Conservation (phyloP, 2,329 filamentous ascomycete species). For the Delphinella strobiligena region DNA sequence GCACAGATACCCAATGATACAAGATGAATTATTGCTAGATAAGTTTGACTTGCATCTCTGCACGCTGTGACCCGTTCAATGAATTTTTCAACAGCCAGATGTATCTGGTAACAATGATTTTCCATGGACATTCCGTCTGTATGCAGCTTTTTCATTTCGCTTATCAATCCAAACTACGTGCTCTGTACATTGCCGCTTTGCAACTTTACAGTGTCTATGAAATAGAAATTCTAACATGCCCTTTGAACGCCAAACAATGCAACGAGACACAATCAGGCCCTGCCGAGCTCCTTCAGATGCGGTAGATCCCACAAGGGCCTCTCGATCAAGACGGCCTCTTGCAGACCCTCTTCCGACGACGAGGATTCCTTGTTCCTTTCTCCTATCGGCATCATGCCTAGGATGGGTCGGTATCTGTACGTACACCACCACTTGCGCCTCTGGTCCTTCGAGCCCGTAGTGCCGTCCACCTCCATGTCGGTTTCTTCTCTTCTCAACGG, state of each 20-base stretch:
- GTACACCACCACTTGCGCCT: slow-evolving; percentile 57
- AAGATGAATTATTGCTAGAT: too few species aligned
- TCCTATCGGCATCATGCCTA: slow-evolving; percentile 55
- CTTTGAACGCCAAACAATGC: too few species aligned
- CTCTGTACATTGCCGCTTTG: too few species aligned
- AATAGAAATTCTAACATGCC: too few species aligned
- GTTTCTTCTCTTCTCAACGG: slow-evolving; percentile 21
- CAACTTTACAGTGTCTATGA: too few species aligned
- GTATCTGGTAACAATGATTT: too few species aligned
- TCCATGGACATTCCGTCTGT: too few species aligned
- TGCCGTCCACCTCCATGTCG: slow-evolving; percentile 16
- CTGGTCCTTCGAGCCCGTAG: slow-evolving; percentile 15
- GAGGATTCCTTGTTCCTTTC: slow-evolving; percentile 6
- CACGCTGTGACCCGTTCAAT: too few species aligned
- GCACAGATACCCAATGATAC: background rate
- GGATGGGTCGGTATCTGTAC: slow-evolving; percentile 86
- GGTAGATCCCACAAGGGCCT: slow-evolving; percentile 41
- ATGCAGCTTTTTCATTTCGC: too few species aligned
- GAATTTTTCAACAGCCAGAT: too few species aligned
- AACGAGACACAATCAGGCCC: background rate
- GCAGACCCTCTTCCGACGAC: slow-evolving; percentile 36
- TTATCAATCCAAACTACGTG: too few species aligned
- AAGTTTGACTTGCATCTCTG: too few species aligned
- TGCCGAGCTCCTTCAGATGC: slow-evolving; percentile 8
- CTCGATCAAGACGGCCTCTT: slow-evolving; percentile 83